Evolutionary conservation across 108 stramenopile genomes (phyloP), one percentile per base, ranked within the genome.

Genomic region (Pseudonitzschia pungens): DNA sequence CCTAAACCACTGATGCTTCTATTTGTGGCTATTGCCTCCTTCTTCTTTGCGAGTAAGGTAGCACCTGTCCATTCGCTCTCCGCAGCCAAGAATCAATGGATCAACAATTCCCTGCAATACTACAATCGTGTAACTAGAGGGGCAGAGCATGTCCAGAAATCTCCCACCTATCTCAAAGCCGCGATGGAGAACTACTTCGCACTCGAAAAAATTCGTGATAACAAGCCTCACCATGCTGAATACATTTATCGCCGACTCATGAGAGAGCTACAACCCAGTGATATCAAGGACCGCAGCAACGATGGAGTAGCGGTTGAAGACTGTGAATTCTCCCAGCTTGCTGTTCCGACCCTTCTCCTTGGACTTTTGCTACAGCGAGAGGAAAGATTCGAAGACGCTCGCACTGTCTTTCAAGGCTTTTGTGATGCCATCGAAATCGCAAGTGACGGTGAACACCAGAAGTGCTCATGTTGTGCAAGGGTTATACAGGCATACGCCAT

Each of bases 161-260:
- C 43, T 48, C 66, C 66, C 0, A 44, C 45, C 10, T 67, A 67
- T 31, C 26, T 58, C 21, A 42, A 70, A 62, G 65, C 87, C 2
- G 90, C 90, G n/a, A 87, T 82, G 33, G 86, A 88, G 73, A 86
- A 87, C 67, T 91, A 89, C 78, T 89, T 87, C 80, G 90, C 90
- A 10, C 64, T 80, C 31, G 54, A 68, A 45, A 83, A 87, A 31
- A 82, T 91, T 65, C 86, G 87, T 58, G 74, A 68, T 22, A 86
- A 86, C 11, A 84, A 84, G 67, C 77, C 74, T 16, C 55, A 59
- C 14, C 77, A 80, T 22, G 90, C 90, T 21, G 90, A 91, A 77
- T 71, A 64, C 41, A 80, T 91, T 21, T 91, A 89, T 59, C 78
- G 90, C 24, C 59, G 81, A 33, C 82, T 89, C 18, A 89, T 91